phyloP scores from a whole-genome alignment of 2,329 filamentous ascomycete genomes.

The Xylariaceae sp. region DNA sequence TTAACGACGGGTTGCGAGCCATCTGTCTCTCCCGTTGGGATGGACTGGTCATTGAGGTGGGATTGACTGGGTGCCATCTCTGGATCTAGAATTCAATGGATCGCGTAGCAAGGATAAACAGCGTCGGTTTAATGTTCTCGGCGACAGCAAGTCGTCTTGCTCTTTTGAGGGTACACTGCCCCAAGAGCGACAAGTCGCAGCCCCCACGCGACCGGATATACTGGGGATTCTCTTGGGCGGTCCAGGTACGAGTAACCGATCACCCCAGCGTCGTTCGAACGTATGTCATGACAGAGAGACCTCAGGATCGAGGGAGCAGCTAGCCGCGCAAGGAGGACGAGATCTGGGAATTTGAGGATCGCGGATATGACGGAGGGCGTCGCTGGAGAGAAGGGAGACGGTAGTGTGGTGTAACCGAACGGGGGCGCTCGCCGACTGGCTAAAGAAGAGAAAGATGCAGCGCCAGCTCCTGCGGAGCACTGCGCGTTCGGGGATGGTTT shows the following conservation, averaged over 20 bases:
- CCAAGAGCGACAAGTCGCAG: constrained; percentile 1
- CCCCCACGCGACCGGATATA: constrained; percentile 23
- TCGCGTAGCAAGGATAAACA: constrained; percentile 18
- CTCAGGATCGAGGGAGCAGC: constrained; percentile 8
- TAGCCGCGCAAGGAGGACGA: constrained; percentile 9
- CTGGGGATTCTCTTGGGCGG: constrained; percentile 20
- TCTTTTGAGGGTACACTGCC: not conserved
- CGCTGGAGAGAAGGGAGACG: not conserved
- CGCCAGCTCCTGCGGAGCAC: not conserved
- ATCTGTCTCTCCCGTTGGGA: constrained; percentile 31
- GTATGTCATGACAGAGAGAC: constrained; percentile 24
- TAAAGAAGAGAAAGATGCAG: constrained; percentile 3
- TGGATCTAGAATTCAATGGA: constrained; percentile 12
- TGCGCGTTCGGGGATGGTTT: constrained; percentile 1
- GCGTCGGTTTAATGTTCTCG: constrained; percentile 14
- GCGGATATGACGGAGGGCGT: not conserved
- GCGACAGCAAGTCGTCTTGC: no score
- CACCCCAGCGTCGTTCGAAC: constrained; percentile 18
- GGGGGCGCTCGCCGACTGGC: constrained; percentile 1
- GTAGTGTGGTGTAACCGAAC: constrained; percentile 3
- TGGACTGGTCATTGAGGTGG: constrained; percentile 29
- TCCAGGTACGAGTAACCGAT: constrained; percentile 24
- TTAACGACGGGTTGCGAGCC: constrained; percentile 29
- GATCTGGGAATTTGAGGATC: not conserved
- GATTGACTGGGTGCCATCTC: constrained; percentile 37